These are phyloP conservation scores for Calcarisporium arbuscula DNA, from an alignment of 2,329 filamentous ascomycete genomes.

Conservation along the genomic window DNA sequence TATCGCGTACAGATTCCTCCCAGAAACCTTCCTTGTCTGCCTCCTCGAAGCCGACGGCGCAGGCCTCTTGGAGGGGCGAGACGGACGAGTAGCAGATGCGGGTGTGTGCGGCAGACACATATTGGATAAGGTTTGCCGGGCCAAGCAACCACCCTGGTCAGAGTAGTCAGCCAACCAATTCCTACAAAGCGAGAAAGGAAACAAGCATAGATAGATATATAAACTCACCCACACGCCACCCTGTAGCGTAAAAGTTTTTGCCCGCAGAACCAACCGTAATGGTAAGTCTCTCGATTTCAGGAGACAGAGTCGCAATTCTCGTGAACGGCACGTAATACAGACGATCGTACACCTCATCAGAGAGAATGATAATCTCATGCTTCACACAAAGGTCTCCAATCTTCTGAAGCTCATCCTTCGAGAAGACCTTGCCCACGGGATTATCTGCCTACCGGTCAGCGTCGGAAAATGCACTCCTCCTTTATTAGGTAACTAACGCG, in stretches of 20 bases:
- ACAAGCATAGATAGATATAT: background rate
- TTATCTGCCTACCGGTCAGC: constrained; percentile 55
- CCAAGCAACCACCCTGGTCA: constrained; percentile 77
- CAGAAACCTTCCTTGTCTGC: constrained; percentile 83
- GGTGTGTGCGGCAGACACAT: constrained; percentile 88
- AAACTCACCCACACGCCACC: constrained; percentile 72
- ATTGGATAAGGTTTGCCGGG: constrained; percentile 79
- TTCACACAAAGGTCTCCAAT: constrained; percentile 89
- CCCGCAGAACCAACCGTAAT: constrained; percentile 92
- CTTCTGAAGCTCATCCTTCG: constrained; percentile 69
- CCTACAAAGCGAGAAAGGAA: background rate
- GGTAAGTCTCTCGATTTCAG: constrained; percentile 81
- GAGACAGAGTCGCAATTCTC: constrained; percentile 81
- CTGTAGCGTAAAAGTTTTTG: constrained; percentile 97
- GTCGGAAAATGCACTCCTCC: background rate
- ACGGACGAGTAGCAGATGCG: constrained; percentile 94
- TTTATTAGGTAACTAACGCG: constrained; percentile 32
- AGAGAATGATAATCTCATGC: constrained; percentile 88
- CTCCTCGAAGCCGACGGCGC: constrained; percentile 88
- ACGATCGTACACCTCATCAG: constrained; percentile 89
- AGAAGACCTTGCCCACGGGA: constrained; percentile 93
- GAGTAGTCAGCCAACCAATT: constrained; percentile 5
- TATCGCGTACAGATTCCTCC: constrained; percentile 74
- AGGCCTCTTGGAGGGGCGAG: constrained; percentile 88
- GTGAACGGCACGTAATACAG: constrained; percentile 96